phyloP scores from a whole-genome alignment of 23 red algal genomes.

The Gracilaria caudata region DNA sequence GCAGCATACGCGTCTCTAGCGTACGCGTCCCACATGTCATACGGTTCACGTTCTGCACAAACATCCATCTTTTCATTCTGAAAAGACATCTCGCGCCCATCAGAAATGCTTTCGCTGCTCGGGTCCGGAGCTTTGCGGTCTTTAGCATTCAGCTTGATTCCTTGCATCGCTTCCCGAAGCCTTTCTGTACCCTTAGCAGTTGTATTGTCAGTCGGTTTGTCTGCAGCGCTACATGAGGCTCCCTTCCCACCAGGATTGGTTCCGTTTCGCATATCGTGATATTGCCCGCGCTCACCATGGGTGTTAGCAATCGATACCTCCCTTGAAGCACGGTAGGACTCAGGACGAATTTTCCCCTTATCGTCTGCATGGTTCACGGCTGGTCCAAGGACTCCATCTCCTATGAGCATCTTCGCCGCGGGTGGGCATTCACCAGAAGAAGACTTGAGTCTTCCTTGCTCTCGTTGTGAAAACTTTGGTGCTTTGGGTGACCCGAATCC shows the following conservation, averaged over 20 bases:
- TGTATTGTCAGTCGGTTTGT: background rate
- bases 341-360: background rate
- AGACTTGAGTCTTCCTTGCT: too few species aligned
- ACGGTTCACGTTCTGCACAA: background rate
- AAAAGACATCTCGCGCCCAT: too few species aligned
- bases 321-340: background rate
- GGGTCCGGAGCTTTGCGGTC: background rate
- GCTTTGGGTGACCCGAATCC: too few species aligned
- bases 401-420: background rate
- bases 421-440: too few species aligned
- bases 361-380: background rate
- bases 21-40: conserved; percentile 38
- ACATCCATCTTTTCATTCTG: background rate
- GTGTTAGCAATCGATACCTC: background rate
- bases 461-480: too few species aligned
- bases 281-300: background rate
- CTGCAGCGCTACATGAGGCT: background rate
- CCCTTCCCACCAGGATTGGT: background rate
- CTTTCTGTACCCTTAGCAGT: background rate
- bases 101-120: background rate
- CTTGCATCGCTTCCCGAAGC: background rate
- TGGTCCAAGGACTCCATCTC: background rate
- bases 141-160: background rate
- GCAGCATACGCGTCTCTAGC: conserved; percentile 37
- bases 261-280: background rate